Evolutionary conservation across 257 asterid genomes (phyloP), one percentile per base, ranked within the genome.

Genomic region (Nyctanthes arbortristis): DNA sequence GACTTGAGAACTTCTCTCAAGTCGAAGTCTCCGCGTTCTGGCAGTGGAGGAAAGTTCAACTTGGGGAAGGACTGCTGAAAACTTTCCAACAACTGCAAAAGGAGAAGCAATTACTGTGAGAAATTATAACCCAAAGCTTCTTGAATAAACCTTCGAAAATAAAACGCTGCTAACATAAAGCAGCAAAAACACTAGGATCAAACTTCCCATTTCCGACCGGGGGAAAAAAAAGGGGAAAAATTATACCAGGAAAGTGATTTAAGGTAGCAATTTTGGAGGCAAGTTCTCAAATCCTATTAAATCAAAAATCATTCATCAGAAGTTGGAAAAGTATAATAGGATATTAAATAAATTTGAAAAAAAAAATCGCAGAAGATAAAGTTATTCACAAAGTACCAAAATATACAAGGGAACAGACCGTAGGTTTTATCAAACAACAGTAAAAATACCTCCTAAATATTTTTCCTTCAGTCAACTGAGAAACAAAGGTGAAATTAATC

Each of bases 21-120:
- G 83, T 91, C 89, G 14, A 94, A 94, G 70, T 94, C 96, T 69
- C 99, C 99, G 25, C 97, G 84, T 72, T 84, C 93, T 0, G 99
- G 99, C 76, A 89, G 67, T 11, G 96, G 86, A 45, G 99, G 99
- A 71, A 91, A 91, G 24, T 75, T 81, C 60, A 89, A 73, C 5
- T 77, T 71, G 18, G 97, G 97, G 77, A 87, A 89, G 20, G 96
- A 84, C 59, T 77, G 25, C 74, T 89, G 83, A 39, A 94, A 94
- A 70, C 84, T 84, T 39, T 82, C 86, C 84, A 86, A 62, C 75
- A 93, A 69, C 99, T 90, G 96, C 61, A 28, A 57, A 36, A 12
- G 54, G 37, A 39, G 59, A 40, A 27, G 6, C 10, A 25, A 72
- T 61, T 60, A 62, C 34, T 59, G 35, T 11, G 22, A 47, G 27